Base-by-base conservation (phyloP, 768 basidiomycete genomes). In the Tephrocybe sp. region DNA sequence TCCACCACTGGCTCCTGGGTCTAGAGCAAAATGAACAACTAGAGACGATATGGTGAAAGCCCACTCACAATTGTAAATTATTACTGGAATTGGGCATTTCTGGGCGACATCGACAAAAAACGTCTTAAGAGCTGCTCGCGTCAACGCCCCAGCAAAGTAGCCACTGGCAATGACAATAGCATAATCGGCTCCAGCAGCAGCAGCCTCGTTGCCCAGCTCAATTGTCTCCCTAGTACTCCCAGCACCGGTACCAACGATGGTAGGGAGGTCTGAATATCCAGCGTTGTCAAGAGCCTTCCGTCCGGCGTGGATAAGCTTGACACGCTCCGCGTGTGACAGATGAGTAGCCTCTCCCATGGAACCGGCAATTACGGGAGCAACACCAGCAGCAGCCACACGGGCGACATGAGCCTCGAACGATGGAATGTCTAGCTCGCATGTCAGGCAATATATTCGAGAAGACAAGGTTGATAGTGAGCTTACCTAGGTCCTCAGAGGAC, bases 291-390 rank as follows among this genome's bases (percentile, higher is more conserved):
- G 76, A 0, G 83, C 85, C 47, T 76, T 76, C 36, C 94, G 81
- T 18, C 86, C 85, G 2, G 81, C 74, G 48, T 72, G 78, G 65
- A 93, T 83, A 55, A 93, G 71, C 9, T 61, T 69, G 39, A 75
- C 70, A 34, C 93, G 83, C 62, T 95, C 93, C 2, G 73, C 62
- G 60, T 79, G 85, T 36, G 87, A 77, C 45, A 81, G 62, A 62
- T 94, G 91, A 55, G 83, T 78, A 17, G 88, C 91, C 65, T 95
- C 93, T 58, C 93, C 86, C 89, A 90, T 90, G 4, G 89, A 87
- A 15, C 92, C 92, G 28, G 84, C 78, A 44, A 93, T 72, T 54
- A 95, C 71, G 14, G 87, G 87, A 7, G 72, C 78, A 56, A 90
- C 84, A 21, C 88, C 88, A 11, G 82, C 85, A 43, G 70, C 69